Conservation (phyloP, 2,329 filamentous ascomycete species). For the Trichoderma koningiopsis region DNA sequence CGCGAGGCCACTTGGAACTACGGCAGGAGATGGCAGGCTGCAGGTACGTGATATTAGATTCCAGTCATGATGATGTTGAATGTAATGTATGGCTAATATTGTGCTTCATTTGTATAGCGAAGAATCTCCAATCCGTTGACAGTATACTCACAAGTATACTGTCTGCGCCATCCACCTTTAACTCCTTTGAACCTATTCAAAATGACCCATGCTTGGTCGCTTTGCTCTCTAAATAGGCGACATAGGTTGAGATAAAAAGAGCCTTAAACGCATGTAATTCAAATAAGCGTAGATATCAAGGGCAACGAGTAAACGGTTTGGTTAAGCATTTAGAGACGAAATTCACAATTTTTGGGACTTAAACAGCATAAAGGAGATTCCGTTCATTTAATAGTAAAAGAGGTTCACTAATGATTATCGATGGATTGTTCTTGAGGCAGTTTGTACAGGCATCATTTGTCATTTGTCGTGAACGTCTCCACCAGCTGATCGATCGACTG, state of each 20-base stretch:
- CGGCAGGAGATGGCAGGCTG: conserved; percentile 20
- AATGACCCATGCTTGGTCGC: conserved; percentile 20
- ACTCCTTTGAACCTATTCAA: conserved; percentile 4
- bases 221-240: neutral
- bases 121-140: neutral
- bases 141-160: neutral
- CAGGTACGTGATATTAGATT: neutral
- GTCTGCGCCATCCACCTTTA: neutral
- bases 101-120: neutral
- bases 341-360: neutral
- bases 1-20: conserved; percentile 19
- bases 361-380: neutral
- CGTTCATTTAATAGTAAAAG: neutral
- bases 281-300: neutral
- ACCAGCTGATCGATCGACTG: neutral
- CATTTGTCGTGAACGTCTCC: neutral
- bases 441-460: neutral
- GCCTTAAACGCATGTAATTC: neutral
- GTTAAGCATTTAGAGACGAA: neutral
- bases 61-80: neutral
- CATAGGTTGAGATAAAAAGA: neutral
- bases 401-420: neutral
- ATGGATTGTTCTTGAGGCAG: neutral
- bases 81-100: neutral
- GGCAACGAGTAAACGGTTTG: neutral